A percentile compares a stretch with the other conserved stretches of the same genome.
phyloP scores from a whole-genome alignment of 2,329 filamentous ascomycete genomes.

The Colletotrichum sp. region DNA sequence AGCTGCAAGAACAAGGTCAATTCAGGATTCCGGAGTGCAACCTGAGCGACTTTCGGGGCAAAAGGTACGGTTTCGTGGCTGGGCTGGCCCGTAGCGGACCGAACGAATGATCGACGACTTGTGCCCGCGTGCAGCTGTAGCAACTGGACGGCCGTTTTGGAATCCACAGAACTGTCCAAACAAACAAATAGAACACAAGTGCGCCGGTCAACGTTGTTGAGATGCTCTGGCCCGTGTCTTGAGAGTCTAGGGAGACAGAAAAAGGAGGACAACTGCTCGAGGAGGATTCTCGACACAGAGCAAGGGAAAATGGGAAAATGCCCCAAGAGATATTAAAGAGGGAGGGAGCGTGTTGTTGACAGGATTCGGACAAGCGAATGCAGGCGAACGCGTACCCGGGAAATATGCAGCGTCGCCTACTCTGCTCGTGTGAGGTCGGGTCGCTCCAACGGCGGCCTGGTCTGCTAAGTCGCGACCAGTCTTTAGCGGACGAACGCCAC shows the following conservation, averaged over 20 bases:
- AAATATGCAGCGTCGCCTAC: background rate
- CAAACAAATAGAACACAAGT: background rate
- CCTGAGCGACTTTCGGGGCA: background rate
- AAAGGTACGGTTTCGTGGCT: conserved; percentile 9
- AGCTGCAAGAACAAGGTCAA: background rate
- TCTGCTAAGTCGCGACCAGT: background rate
- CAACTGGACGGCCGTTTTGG: conserved; percentile 1
- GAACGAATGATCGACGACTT: conserved; percentile 16
- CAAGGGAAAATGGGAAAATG: background rate
- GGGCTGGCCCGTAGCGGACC: background rate
- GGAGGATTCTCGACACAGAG: background rate
- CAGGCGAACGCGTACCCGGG: background rate
- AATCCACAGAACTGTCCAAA: conserved; percentile 4
- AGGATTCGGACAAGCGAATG: background rate
- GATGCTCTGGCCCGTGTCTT: background rate
- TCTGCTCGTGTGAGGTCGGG: background rate
- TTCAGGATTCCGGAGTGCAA: background rate
- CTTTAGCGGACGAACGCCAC: background rate
- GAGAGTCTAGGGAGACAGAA: background rate
- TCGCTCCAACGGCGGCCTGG: background rate
- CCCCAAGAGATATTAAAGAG: background rate
- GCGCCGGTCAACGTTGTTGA: background rate
- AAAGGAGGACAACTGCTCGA: background rate
- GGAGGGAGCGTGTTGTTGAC: conserved; percentile 5
- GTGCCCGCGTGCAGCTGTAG: conserved; percentile 21